Conservation (phyloP, 1,284 basidiomycete species). For the Austroboletus novae-zelandiae region DNA sequence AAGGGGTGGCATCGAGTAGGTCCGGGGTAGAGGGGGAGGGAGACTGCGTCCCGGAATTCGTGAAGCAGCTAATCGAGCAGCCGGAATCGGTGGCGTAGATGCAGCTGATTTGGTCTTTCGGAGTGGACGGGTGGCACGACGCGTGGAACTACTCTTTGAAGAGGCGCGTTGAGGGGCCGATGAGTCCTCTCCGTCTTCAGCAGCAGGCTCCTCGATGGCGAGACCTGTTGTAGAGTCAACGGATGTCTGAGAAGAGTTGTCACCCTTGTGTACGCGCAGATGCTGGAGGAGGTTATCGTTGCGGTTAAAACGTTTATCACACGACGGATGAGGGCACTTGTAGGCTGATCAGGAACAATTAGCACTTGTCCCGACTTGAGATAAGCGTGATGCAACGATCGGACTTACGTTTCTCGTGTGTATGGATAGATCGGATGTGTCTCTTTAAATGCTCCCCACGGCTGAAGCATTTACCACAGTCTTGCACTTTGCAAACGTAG, state of each 20-base stretch:
- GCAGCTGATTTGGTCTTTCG: slow-evolving; percentile 37
- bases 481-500: slow-evolving; percentile 64
- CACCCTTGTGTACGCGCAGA: slow-evolving; percentile 54
- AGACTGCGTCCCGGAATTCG: slow-evolving; percentile 30
- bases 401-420: slow-evolving; percentile 71
- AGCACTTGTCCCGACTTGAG: slow-evolving; percentile 13
- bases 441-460: slow-evolving; percentile 77
- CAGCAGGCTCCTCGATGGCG: slow-evolving; percentile 24
- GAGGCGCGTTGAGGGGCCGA: slow-evolving; percentile 25
- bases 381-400: slow-evolving; percentile 15
- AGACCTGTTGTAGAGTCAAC: slow-evolving; percentile 28
- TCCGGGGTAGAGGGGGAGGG: slow-evolving; percentile 31
- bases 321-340: slow-evolving; percentile 53
- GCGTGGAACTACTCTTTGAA: slow-evolving; percentile 21
- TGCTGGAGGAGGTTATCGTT: slow-evolving; percentile 65
- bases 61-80: slow-evolving; percentile 34
- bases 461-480: slow-evolving; percentile 71
- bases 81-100: slow-evolving; percentile 34
- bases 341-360: slow-evolving; percentile 45
- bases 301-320: slow-evolving; percentile 59
- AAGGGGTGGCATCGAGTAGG: slow-evolving; percentile 34
- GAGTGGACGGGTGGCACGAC: slow-evolving; percentile 30
- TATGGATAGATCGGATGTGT: slow-evolving; percentile 74
- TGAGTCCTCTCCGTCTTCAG: slow-evolving; percentile 18
- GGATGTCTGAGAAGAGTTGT: slow-evolving; percentile 37